phyloP scores from a whole-genome alignment of 2,329 filamentous ascomycete species.

The Triangularia verruculosa region DNA sequence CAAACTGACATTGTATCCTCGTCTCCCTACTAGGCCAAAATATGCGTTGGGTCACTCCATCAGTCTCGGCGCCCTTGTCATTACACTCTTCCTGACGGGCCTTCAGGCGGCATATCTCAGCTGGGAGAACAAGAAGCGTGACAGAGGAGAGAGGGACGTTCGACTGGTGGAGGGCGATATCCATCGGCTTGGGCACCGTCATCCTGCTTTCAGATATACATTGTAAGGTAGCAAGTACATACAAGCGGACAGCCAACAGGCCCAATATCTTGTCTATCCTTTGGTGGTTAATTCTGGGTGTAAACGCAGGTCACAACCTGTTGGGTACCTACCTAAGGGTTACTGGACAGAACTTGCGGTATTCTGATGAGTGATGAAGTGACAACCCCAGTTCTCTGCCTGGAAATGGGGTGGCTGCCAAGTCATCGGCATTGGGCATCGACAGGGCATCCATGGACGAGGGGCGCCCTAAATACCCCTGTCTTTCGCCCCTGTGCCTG shows the following conservation, averaged over 20 bases:
- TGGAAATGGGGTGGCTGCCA: no score
- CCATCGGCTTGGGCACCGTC: constrained; percentile 37
- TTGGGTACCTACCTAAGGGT: no score
- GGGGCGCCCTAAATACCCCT: background rate
- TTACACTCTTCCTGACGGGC: constrained; percentile 30
- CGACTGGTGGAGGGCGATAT: constrained; percentile 33
- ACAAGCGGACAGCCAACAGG: no score
- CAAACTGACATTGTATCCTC: constrained; percentile 5
- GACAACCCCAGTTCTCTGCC: no score
- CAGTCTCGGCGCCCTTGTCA: constrained; percentile 38
- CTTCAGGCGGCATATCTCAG: constrained; percentile 38
- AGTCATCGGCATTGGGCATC: no score
- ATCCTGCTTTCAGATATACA: constrained; percentile 42
- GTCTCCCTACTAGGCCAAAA: constrained; percentile 30
- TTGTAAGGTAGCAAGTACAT: no score
- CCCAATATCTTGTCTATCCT: no score
- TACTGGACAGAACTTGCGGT: no score
- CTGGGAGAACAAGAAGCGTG: constrained; percentile 41
- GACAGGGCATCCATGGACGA: no score
- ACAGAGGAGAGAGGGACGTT: constrained; percentile 37
- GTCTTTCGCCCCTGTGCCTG: background rate
- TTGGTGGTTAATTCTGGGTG: no score
- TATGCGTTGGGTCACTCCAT: constrained; percentile 41
- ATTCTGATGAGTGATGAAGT: no score
- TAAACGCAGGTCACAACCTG: no score